Base-by-base conservation (phyloP, 805 yeast genomes). In the Ogataea populi-albae region DNA sequence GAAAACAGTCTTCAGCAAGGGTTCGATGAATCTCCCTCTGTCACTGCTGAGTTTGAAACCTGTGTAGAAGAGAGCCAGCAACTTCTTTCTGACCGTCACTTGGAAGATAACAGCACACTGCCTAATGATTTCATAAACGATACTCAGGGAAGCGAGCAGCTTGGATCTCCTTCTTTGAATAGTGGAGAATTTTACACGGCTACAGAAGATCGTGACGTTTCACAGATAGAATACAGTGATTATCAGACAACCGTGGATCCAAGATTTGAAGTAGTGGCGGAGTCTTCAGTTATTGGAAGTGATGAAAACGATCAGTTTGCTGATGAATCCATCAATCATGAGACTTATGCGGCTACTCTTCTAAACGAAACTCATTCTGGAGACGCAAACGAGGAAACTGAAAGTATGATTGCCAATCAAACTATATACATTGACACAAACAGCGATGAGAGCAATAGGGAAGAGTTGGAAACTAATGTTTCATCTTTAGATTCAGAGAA, bases 341-440 rank as follows among this genome's bases (percentile, higher is more conserved):
- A 49, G 27, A 54, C 49, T 3, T 54, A 45, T 32, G 57, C 47
- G 2, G 48, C 57, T 17, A 58, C 59, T 1, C 25, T 55, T n/a
- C 23, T 45, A 31, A 49, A 52, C 37, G 52, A 50, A 20, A 45
- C 57, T 2, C 29, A 32, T 3, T 21, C 15, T 8, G 46, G 40
- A 18, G 37, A 17, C 1, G 4, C 26, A 18, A 38, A 20, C 1
- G 43, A 41, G 6, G 40, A 39, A 12, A 30, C 37, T 1, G 53
- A 45, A 20, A 45, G 39, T 14, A 17, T 43, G 7, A 29, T 47
- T 26, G 57, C 57, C 4, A 47, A 54, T 25, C 56, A 52, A 27
- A 49, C 60, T 2, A 43, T 54, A 8, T 50, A 49, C 30, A 33
- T 47, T 15, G 57, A 45, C 9, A 53, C 43, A 10, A 50, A 33